A percentile compares a stretch with the other conserved stretches of the same genome.
Conservation (phyloP, 2,329 filamentous ascomycete genomes). For the Aureobasidium sp. region DNA sequence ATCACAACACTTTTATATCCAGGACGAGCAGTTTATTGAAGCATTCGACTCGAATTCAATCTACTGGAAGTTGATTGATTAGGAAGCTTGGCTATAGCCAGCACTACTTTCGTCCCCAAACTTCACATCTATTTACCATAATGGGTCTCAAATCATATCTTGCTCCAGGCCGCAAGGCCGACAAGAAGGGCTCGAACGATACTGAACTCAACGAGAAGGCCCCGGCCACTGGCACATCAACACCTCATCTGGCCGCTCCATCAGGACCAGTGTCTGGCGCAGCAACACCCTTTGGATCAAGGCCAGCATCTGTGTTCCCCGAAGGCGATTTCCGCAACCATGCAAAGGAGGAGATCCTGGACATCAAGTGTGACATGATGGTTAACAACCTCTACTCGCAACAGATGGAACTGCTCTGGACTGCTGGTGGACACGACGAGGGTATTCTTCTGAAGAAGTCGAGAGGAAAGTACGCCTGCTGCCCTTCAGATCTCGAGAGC, state of each 20-base stretch:
- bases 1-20: neutral
- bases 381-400: conserved; percentile 58
- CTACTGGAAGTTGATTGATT: neutral
- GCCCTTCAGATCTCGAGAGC: conserved; percentile 41
- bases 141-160: conserved; percentile 20
- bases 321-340: conserved; percentile 32
- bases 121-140: neutral
- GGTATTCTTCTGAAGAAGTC: conserved; percentile 50
- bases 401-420: conserved; percentile 52
- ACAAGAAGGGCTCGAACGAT: conserved; percentile 11
- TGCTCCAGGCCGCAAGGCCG: conserved; percentile 16
- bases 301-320: conserved; percentile 32
- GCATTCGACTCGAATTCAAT: neutral
- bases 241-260: neutral
- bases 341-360: conserved; percentile 39
- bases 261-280: neutral
- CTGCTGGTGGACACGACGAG: conserved; percentile 41
- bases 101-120: neutral
- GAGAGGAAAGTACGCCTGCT: conserved; percentile 46
- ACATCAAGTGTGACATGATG: conserved; percentile 56
- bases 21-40: neutral
- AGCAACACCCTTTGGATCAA: conserved; percentile 24
- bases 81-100: conserved; percentile 12
- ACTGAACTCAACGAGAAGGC: conserved; percentile 7
- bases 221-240: conserved; percentile 3